phyloP scores from a whole-genome alignment of 1,139 yeast genomes.

The Kurtzmaniella quercitrusa region DNA sequence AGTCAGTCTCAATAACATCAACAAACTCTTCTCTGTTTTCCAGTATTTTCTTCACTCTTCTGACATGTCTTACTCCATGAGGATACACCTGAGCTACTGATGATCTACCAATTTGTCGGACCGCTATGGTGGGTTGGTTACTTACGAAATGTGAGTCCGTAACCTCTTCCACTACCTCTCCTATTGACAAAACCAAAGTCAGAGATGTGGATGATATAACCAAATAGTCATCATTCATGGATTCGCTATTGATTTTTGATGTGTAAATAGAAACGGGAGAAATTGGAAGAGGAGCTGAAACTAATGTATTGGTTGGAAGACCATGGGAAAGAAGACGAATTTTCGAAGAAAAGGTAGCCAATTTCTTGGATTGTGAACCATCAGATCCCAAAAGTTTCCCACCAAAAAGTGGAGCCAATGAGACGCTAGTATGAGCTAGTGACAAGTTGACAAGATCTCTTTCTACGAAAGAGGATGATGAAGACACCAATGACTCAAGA shows the following conservation, averaged over 20 bases:
- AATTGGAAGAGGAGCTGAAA: constrained; percentile 66
- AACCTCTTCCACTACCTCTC: constrained; percentile 77
- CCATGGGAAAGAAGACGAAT: constrained; percentile 49
- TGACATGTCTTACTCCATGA: constrained; percentile 68
- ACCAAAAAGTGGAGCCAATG: constrained; percentile 57
- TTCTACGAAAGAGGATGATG: constrained; percentile 14
- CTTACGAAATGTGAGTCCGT: constrained; percentile 57
- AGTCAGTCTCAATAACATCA: constrained; percentile 39
- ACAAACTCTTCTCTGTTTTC: constrained; percentile 16
- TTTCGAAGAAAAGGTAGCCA: background rate
- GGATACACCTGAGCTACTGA: constrained; percentile 72
- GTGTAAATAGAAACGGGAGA: constrained; percentile 63
- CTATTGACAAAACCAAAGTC: constrained; percentile 72
- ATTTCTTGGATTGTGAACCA: background rate
- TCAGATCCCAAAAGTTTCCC: constrained; percentile 14
- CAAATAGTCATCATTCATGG: constrained; percentile 57
- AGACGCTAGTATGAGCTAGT: constrained; percentile 48
- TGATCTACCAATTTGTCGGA: constrained; percentile 62
- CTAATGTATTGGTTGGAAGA: constrained; percentile 55
- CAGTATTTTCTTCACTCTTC: constrained; percentile 14
- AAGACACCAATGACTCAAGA: too few relatives aligned
- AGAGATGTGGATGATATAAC: constrained; percentile 60
- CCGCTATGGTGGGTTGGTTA: constrained; percentile 60
- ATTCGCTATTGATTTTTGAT: constrained; percentile 40
- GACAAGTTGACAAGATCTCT: constrained; percentile 53